Base-by-base conservation (phyloP, 2,329 filamentous ascomycete species). In the Chaetothyriales sp. region DNA sequence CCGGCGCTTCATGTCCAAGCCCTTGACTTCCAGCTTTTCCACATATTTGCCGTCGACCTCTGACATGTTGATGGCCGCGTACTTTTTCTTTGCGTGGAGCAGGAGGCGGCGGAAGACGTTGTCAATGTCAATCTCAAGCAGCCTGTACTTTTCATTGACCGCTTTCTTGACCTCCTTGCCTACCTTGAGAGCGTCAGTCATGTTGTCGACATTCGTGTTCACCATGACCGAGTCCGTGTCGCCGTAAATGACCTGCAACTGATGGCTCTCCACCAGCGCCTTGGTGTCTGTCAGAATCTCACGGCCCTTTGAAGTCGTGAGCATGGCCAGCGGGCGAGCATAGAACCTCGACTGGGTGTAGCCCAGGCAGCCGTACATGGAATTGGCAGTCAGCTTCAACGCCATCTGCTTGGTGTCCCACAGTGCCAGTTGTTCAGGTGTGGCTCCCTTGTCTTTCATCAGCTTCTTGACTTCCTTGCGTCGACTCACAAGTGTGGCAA, bases 211-310 rank as follows among this genome's bases (percentile, higher is more conserved):
- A 63, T 96, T 96, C 56, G 92, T 94, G 64, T 98, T 98, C 73
- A 98, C 96, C 92, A 98, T 98, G 69, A 98, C 92, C 7, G 92
- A 98, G 68, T 98, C 92, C 10, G 92, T 98, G 69, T 98, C 92
- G 71, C 92, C 92, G 61, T 98, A 98, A 56, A 98, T 96, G 65
- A 98, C 92, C 62, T 92, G 85, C 26, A 98, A 77, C 53, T 88
- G 83, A 59, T 85, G 89, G 61, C 80, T 86, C 68, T 98, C 92
- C 8, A 92, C 92, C 55, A 98, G 78, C 49, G 94, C 89, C 67
- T 96, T 98, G 51, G 92, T 98, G 64, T 86, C 93, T 57, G 86
- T 80, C 53, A 98, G 74, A 78, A 98, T 96, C 71, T 98, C 92
- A 72, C 92, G 87, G 52, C 92, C 92, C 67, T 98, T 96, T 72